A percentile compares a stretch with the other conserved stretches of the same genome.
These are phyloP conservation scores for Chlorella sp. DNA, from an alignment of 139 green algal genomes.

Conservation along the genomic window DNA sequence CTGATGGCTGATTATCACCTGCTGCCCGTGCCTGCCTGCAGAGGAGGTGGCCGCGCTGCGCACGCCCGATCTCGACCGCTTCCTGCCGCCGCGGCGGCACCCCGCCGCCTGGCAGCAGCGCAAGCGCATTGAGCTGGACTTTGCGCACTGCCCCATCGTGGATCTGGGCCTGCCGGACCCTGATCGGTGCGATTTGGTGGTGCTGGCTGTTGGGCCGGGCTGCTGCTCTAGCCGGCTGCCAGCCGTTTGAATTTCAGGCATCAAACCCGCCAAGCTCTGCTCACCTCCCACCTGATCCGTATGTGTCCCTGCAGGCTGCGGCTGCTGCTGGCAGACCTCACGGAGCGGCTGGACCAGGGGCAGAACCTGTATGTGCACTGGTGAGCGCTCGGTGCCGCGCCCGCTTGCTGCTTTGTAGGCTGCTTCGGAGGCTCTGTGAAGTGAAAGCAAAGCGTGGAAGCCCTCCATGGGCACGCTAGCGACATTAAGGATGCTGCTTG, in stretches of 20 bases:
- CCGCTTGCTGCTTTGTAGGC: not conserved
- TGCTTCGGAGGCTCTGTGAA: not conserved
- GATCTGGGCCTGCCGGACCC: conserved; percentile 72
- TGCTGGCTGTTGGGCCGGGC: not conserved
- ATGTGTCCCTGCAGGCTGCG: conserved; percentile 36
- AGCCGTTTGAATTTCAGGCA: too few species aligned
- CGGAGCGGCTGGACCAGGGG: conserved; percentile 53
- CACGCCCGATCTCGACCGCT: conserved; percentile 74
- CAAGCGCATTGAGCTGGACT: conserved; percentile 55
- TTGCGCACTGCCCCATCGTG: conserved; percentile 72
- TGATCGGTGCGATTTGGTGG: conserved; percentile 29
- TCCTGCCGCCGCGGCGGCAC: conserved; percentile 56
- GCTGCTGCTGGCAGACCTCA: conserved; percentile 54
- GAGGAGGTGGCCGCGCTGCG: conserved; percentile 75
- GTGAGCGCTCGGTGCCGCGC: not conserved
- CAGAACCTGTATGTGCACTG: conserved; percentile 89
- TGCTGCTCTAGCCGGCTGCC: not conserved
- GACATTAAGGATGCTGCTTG: too few species aligned
- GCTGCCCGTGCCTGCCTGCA: too few species aligned
- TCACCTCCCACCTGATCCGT: not conserved
- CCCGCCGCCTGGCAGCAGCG: conserved; percentile 4
- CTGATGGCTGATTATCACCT: too few species aligned
- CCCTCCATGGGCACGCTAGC: too few species aligned
- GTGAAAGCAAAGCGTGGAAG: too few species aligned
- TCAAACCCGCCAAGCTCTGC: too few species aligned